phyloP scores from a whole-genome alignment of 2,329 filamentous ascomycete species.

The Epichloe coenophiala region DNA sequence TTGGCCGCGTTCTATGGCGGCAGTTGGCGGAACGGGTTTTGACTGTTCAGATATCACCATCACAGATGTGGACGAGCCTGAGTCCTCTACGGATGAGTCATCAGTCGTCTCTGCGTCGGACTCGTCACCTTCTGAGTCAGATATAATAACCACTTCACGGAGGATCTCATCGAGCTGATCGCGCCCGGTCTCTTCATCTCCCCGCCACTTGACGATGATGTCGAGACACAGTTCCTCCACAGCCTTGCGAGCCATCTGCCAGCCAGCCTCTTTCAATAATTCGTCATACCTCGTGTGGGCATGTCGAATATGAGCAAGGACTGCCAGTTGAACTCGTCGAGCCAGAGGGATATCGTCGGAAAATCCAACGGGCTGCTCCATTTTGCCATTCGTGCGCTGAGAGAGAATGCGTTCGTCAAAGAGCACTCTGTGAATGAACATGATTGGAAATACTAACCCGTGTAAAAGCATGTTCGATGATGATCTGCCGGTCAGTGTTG shows the following conservation, averaged over 20 bases:
- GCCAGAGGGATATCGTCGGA: slow-evolving; percentile 42
- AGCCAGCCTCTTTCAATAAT: slow-evolving; percentile 43
- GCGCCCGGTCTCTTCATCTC: slow-evolving; percentile 55
- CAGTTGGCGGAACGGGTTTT: not conserved
- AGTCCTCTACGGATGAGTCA: slow-evolving; percentile 19
- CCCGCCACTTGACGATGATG: slow-evolving; percentile 57
- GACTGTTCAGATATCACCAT: slow-evolving; percentile 9
- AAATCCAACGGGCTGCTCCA: slow-evolving; percentile 44
- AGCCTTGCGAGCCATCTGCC: slow-evolving; percentile 45
- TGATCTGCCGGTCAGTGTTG: slow-evolving; percentile 47
- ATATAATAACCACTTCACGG: slow-evolving; percentile 52
- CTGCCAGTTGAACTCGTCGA: slow-evolving; percentile 50
- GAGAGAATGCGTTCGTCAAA: slow-evolving; percentile 5
- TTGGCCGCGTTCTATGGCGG: not conserved
- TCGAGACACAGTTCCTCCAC: slow-evolving; percentile 50
- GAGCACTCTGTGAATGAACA: not conserved
- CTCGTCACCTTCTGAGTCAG: slow-evolving; percentile 40
- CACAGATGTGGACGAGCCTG: slow-evolving; percentile 7
- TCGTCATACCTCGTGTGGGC: slow-evolving; percentile 53
- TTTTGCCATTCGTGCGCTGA: slow-evolving; percentile 37
- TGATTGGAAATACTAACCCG: slow-evolving; percentile 31
- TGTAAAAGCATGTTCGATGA: slow-evolving; percentile 49
- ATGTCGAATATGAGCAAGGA: slow-evolving; percentile 53
- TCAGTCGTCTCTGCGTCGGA: slow-evolving; percentile 22
- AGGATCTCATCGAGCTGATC: slow-evolving; percentile 55